phyloP scores from a whole-genome alignment of 2,329 filamentous ascomycete species.

The Penicillium brasilianum region DNA sequence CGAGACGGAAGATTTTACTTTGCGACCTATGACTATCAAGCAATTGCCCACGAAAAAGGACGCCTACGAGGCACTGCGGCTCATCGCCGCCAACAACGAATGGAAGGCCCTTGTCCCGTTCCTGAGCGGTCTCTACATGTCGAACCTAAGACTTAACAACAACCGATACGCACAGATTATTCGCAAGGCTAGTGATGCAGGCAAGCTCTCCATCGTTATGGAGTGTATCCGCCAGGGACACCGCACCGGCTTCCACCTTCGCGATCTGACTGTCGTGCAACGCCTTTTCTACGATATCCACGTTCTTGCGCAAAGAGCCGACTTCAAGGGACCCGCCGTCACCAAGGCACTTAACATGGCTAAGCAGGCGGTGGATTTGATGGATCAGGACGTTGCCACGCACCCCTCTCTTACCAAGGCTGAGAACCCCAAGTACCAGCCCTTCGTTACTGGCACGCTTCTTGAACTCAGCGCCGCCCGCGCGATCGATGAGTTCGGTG shows the following conservation, averaged over 20 bases:
- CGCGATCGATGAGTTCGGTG: conserved; percentile 42
- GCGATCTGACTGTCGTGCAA: conserved; percentile 35
- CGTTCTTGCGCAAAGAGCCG: conserved; percentile 37
- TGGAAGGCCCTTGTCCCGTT: conserved; percentile 50
- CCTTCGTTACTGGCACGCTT: conserved; percentile 50
- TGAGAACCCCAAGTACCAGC: conserved; percentile 45
- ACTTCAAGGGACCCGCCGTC: conserved; percentile 41
- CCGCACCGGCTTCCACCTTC: conserved; percentile 45
- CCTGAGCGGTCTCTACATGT: conserved; percentile 43
- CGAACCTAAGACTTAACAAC: conserved; percentile 33
- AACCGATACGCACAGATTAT: conserved; percentile 43
- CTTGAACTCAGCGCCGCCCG: conserved; percentile 53
- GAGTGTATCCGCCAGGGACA: conserved; percentile 42
- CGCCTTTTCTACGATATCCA: conserved; percentile 47
- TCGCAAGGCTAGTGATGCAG: conserved; percentile 43
- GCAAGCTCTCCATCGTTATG: conserved; percentile 43
- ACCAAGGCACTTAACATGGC: conserved; percentile 40
- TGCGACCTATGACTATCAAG: conserved; percentile 43
- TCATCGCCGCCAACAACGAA: conserved; percentile 45
- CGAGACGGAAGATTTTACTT: conserved; percentile 45
- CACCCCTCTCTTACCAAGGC: conserved; percentile 30
- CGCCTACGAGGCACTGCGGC: conserved; percentile 36
- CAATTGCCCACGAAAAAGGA: conserved; percentile 43
- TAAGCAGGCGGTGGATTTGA: conserved; percentile 40
- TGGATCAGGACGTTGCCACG: conserved; percentile 41